Evolutionary conservation across 371 early-diverging fungal species (phyloP).

Genomic region (Basidiobolus meristosporus): DNA sequence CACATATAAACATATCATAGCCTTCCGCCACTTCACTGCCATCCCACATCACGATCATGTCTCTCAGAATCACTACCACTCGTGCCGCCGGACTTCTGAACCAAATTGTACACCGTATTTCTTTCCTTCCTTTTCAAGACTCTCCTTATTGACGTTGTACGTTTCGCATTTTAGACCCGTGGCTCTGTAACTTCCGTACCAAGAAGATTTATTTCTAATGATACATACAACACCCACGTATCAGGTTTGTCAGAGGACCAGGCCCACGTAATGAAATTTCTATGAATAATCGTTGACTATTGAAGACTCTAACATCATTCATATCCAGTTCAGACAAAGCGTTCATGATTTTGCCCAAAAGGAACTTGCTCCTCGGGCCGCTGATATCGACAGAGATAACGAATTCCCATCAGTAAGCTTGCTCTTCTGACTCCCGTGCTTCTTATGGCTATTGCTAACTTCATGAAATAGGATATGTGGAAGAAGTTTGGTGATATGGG

Average conservation of each 20-base stretch:
- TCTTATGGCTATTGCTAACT: too few species aligned
- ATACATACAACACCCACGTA: constrained; percentile 2
- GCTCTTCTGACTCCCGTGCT: too few species aligned
- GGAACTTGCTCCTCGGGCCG: constrained; percentile 74
- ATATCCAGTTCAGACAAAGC: constrained; percentile 32
- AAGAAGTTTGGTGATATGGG: constrained; percentile 92
- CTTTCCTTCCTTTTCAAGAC: too few species aligned
- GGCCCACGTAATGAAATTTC: constrained; percentile 2
- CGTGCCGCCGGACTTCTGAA: too few species aligned
- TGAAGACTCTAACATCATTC: background rate
- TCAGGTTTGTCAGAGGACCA: constrained; percentile 5
- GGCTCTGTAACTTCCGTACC: too few species aligned
- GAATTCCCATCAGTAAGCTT: constrained; percentile 56
- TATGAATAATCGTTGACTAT: background rate
- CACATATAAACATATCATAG: too few species aligned
- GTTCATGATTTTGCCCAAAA: constrained; percentile 60
- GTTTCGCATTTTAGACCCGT: too few species aligned
- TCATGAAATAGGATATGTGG: constrained; percentile 97
- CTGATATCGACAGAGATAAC: constrained; percentile 66
- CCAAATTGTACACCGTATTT: too few species aligned
- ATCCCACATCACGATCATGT: too few species aligned
- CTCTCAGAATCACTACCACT: too few species aligned
- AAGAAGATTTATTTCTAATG: constrained; percentile 1
- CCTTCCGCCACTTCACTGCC: too few species aligned
- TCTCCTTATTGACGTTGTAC: too few species aligned